These are phyloP conservation scores for Raddia distichophylla DNA, from an alignment of 176 grass and related monocot species.

Conservation along the genomic window DNA sequence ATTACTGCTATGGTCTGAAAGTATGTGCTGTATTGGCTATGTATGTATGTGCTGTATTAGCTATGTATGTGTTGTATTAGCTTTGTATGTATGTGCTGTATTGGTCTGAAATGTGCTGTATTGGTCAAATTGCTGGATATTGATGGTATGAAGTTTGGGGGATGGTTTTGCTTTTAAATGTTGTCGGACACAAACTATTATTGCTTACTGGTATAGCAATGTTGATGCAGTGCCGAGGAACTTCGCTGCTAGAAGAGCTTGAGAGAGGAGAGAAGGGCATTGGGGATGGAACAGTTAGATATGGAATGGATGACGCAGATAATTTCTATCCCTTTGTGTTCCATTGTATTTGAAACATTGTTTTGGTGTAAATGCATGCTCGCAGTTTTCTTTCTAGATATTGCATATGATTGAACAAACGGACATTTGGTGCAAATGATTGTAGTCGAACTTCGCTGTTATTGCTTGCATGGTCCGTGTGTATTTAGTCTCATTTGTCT, in stretches of 20 bases:
- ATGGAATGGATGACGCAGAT: slow-evolving; percentile 41
- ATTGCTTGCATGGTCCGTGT: background rate
- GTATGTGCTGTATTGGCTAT: too few species aligned
- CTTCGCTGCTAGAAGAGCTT: slow-evolving; percentile 41
- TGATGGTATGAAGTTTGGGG: too few species aligned
- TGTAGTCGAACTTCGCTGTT: slow-evolving; percentile 22
- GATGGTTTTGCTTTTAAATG: too few species aligned
- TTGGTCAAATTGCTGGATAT: too few species aligned
- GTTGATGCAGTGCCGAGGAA: slow-evolving; percentile 36
- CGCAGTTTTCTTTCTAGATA: background rate
- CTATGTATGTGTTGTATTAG: too few species aligned
- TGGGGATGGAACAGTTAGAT: slow-evolving; percentile 48
- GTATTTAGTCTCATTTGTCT: background rate
- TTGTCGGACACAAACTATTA: background rate
- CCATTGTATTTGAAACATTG: background rate
- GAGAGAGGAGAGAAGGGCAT: slow-evolving; percentile 50
- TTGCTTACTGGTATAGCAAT: background rate
- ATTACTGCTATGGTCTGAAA: too few species aligned
- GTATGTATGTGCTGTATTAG: too few species aligned
- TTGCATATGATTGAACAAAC: slow-evolving; percentile 18
- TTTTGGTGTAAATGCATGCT: slow-evolving; percentile 12
- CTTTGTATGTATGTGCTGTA: too few species aligned
- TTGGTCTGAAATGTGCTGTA: too few species aligned
- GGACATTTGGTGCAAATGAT: slow-evolving; percentile 33
- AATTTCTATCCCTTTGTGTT: background rate